Evolutionary conservation across 768 basidiomycete species (phyloP).

Genomic region (Boletus subcaerulescens): DNA sequence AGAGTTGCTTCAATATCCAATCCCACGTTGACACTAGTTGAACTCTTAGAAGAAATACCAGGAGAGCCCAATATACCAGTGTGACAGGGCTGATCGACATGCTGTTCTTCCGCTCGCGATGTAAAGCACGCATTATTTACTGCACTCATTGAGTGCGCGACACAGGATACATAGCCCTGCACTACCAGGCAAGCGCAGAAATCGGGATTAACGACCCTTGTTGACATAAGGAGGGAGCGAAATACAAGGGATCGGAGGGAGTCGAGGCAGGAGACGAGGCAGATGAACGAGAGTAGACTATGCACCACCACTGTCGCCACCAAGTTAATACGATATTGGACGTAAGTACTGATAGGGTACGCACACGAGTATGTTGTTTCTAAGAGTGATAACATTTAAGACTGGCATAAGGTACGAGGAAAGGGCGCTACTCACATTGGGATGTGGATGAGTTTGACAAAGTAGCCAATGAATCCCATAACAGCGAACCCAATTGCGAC

Average conservation of each 20-base stretch:
- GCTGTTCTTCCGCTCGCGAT: background rate
- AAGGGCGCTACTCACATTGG: slow-evolving; percentile 72
- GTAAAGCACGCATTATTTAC: slow-evolving; percentile 3
- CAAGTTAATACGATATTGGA: slow-evolving; percentile 24
- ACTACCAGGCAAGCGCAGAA: background rate
- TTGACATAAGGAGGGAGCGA: slow-evolving; percentile 15
- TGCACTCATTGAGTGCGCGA: background rate
- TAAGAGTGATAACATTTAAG: slow-evolving; percentile 32
- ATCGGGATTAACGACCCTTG: slow-evolving; percentile 1
- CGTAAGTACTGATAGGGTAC: slow-evolving; percentile 34
- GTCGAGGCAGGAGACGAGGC: slow-evolving; percentile 10
- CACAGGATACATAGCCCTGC: background rate
- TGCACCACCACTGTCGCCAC: slow-evolving; percentile 65
- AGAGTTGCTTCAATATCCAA: slow-evolving; percentile 18
- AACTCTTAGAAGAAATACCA: slow-evolving; percentile 1
- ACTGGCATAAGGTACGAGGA: background rate
- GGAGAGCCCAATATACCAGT: slow-evolving; percentile 4
- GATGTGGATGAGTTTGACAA: slow-evolving; percentile 97
- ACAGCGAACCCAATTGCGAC: slow-evolving; percentile 97
- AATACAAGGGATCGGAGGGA: slow-evolving; percentile 17
- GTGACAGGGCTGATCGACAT: slow-evolving; percentile 4
- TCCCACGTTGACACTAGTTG: background rate
- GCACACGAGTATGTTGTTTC: slow-evolving; percentile 98
- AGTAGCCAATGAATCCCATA: slow-evolving; percentile 99
- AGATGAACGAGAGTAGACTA: slow-evolving; percentile 35